Conservation (phyloP, 345 rosid species). For the Aethionema arabicum region DNA sequence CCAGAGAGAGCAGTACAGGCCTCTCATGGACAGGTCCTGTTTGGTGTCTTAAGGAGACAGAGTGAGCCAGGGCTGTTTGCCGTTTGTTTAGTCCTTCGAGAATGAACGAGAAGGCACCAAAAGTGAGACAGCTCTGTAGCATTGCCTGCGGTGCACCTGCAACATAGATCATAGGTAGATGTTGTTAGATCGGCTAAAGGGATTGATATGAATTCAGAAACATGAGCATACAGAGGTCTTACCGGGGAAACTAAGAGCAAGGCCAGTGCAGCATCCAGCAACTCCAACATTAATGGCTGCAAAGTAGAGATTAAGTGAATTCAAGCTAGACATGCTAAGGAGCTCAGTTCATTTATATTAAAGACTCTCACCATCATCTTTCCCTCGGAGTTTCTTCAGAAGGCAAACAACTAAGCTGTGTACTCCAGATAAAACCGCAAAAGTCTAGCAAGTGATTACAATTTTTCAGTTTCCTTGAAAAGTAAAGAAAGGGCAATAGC, state of each 20-base stretch:
- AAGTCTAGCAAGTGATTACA: constrained; percentile 25
- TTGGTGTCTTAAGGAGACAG: constrained; percentile 42
- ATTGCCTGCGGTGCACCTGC: constrained; percentile 77
- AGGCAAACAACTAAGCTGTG: constrained; percentile 44
- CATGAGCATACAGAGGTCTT: not conserved
- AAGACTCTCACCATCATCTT: constrained; percentile 74
- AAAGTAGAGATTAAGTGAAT: constrained; percentile 18
- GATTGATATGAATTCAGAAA: not conserved
- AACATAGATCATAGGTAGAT: constrained; percentile 10
- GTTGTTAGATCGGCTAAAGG: constrained; percentile 5
- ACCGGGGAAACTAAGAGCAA: constrained; percentile 91
- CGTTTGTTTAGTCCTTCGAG: constrained; percentile 76
- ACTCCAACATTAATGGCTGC: constrained; percentile 86
- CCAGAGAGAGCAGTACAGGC: constrained; percentile 43
- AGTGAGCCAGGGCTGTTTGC: constrained; percentile 75
- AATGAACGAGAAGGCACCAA: constrained; percentile 84
- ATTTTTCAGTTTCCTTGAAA: not conserved
- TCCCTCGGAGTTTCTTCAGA: constrained; percentile 81
- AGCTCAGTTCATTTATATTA: not conserved
- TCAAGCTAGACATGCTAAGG: constrained; percentile 5
- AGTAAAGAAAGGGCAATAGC: constrained; percentile 3
- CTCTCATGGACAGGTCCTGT: constrained; percentile 7
- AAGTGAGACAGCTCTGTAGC: constrained; percentile 72
- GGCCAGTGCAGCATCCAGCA: constrained; percentile 92
- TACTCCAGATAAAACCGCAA: constrained; percentile 39